Evolutionary conservation across 495 filamentous ascomycete species (phyloP), one percentile per base, ranked within the genome.

Genomic region (Podospora comata): DNA sequence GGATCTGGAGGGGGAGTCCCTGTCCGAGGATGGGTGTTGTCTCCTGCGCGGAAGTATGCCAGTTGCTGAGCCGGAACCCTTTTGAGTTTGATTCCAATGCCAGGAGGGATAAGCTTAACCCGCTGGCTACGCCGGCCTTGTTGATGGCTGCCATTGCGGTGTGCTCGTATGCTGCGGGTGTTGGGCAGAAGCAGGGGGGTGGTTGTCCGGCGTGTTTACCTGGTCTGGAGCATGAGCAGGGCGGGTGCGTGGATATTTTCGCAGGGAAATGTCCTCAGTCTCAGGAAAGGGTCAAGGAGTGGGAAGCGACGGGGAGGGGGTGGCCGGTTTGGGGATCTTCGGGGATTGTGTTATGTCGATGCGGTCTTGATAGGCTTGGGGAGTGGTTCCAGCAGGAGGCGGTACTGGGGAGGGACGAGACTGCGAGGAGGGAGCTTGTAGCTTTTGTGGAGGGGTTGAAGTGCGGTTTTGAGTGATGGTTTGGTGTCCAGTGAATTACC

Each of bases 141-240:
- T 60, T 78, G 32, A 78, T 74, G 76, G 72, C 74, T 64, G 77
- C 77, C 19, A 70, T 79, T 20, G 65, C 75, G 4, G 63, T 72
- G 9, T 77, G 74, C 67, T 73, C 72, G 9, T 79, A 74, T 65
- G 71, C 74, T 5, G 70, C 68, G 0, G 55, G 55, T 2, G 23
- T 58, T 18, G 39, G 39, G 2, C 39, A 48, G 11, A 58, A 18
- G 13, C 58, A 72, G 23, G 69, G 66, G 9, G 60, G 62, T 4
- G 39, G 68, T n/a, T 79, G 77, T 66, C 62, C 65, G 0, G 44
- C 56, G 11, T 79, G 77, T 60, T 64, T 69, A 26, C 65, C 57
- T 2, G 15, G 65, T 60, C 32, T 64, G 44, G 34, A 67, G 53
- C 32, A 48, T 53, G 55, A 64, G 23, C 58, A 57, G 60, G 20